Conservation (phyloP, 306 rosid genomes). For the Sesbania bispinosa region DNA sequence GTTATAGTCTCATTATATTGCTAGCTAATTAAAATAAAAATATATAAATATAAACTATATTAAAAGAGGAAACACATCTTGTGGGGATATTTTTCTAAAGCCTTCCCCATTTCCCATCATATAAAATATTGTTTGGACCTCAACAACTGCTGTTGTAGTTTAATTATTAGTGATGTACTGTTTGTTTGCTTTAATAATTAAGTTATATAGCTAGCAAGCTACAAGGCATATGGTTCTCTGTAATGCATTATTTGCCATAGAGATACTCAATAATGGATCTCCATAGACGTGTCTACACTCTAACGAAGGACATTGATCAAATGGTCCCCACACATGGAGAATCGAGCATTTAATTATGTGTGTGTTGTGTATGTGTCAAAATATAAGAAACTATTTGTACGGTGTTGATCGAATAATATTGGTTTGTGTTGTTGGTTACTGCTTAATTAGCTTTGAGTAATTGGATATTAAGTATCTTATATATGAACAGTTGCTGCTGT, state of each 20-base stretch:
- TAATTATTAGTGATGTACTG: slow-evolving; percentile 19
- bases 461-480: not conserved
- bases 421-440: slow-evolving; percentile 18
- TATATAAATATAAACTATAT: not conserved
- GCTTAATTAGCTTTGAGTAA: slow-evolving; percentile 21
- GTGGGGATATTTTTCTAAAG: not conserved
- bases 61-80: not conserved
- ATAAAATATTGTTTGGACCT: not conserved
- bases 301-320: not conserved
- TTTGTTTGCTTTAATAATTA: slow-evolving; percentile 18
- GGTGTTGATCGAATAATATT: not conserved
- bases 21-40: not conserved
- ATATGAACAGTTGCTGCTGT: slow-evolving; percentile 23
- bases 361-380: not conserved
- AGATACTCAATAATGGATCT: slow-evolving; percentile 44
- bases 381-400: slow-evolving; percentile 9
- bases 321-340: slow-evolving; percentile 40
- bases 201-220: slow-evolving; percentile 30
- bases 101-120: not conserved
- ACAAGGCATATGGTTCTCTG: slow-evolving; percentile 34
- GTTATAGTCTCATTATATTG: not conserved
- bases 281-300: slow-evolving; percentile 25
- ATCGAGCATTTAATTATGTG: not conserved
- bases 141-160: not conserved
- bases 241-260: slow-evolving; percentile 30